Evolutionary conservation across 2,329 filamentous ascomycete species (phyloP), one percentile per base, ranked within the genome.

Genomic region (Fusarium humuli): DNA sequence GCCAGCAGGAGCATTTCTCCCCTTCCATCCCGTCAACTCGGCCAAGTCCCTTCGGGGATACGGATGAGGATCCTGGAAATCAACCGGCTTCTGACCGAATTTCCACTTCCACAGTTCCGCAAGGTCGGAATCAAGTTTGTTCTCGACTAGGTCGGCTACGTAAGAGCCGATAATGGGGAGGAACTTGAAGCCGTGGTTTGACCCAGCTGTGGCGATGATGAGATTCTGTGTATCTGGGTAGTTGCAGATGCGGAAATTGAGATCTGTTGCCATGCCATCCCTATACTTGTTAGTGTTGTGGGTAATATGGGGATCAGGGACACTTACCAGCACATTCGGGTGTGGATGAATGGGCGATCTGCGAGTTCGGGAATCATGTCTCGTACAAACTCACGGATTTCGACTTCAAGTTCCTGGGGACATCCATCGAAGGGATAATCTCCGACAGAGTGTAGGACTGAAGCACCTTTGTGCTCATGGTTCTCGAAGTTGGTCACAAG

Each of bases 141-240:
- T 59, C 32, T 74, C 69, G 0, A 73, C 18, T 5, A 72, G 42
- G 8, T 74, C 69, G 20, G 45, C 81, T 58, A 87, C 79, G 70
- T 84, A 85, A 53, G 84, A 83, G 14, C 85, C 85, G n/a, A 87
- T 77, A 16, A 86, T 80, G 37, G 85, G 85, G 62, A 86, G 78
- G 77, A 87, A 86, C 69, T 87, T 87, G 76, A 81, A 87, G 11
- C 77, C 85, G 60, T 87, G 85, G n/a, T 84, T 84, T 53, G 82
- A 85, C 10, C 84, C 85, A 8, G 84, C 85, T 2, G 84, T 86
- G 12, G 85, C 85, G 49, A 87, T 74, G 75, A 85, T 84, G 8
- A 87, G 79, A 37, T 79, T 79, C 40, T 73, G 47, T 6, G 44
- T 58, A 6, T 44, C 18, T 5, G 72, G 68, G 20, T 67, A 73